Evolutionary conservation across 345 rosid genomes (phyloP).

Genomic region (Chamaenerion angustifolium): DNA sequence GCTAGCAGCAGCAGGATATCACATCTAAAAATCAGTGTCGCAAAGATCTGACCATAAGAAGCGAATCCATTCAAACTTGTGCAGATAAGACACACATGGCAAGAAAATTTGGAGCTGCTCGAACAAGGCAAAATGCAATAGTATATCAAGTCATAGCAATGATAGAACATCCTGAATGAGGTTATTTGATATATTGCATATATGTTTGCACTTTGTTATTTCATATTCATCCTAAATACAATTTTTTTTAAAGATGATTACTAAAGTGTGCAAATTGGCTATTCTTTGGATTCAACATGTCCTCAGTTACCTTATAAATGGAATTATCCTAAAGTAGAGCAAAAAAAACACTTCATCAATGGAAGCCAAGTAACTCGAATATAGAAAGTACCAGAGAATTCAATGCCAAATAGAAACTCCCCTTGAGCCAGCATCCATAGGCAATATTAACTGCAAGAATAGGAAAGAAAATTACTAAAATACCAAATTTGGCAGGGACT

Average conservation of each 20-base stretch:
- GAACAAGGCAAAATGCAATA: not conserved
- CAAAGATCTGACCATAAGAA: conserved; percentile 43
- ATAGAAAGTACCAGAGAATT: conserved; percentile 77
- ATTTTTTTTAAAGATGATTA: too few relatives aligned
- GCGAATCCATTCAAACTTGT: conserved; percentile 10
- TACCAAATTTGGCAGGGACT: not conserved
- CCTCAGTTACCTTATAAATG: too few relatives aligned
- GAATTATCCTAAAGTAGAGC: too few relatives aligned
- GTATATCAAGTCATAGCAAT: too few relatives aligned
- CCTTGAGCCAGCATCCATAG: conserved; percentile 63
- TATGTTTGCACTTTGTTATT: too few relatives aligned
- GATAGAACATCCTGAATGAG: too few relatives aligned
- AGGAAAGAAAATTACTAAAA: conserved; percentile 5
- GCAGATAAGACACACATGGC: not conserved
- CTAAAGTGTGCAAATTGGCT: too few relatives aligned
- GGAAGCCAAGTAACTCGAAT: not conserved
- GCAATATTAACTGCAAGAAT: conserved; percentile 65
- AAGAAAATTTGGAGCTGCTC: not conserved
- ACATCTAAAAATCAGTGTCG: conserved; percentile 69
- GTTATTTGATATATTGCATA: too few relatives aligned
- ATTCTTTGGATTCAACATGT: too few relatives aligned
- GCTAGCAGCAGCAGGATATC: conserved; percentile 66
- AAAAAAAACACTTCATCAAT: not conserved
- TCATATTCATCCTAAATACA: too few relatives aligned
- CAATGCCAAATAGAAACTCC: conserved; percentile 47